phyloP scores from a whole-genome alignment of 345 rosid genomes.

The Hibiscus syriacus region DNA sequence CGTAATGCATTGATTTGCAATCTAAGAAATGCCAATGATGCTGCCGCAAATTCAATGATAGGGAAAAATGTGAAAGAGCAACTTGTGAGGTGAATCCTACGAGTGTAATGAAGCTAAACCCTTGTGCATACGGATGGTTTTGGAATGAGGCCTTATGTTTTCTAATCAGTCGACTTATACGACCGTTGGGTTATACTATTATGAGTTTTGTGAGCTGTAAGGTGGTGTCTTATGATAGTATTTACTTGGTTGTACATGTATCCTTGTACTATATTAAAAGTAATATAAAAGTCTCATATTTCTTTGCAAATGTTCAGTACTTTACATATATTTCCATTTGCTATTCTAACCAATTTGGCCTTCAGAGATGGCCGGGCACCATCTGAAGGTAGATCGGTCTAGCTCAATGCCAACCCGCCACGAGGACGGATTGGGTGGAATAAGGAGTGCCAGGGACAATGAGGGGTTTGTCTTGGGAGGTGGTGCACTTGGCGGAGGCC shows the following conservation, averaged over 20 bases:
- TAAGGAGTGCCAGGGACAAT: too few species aligned
- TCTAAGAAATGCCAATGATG: conserved; percentile 39
- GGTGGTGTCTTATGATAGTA: not conserved
- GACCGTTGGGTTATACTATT: not conserved
- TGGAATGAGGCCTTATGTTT: not conserved
- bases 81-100: conserved; percentile 17
- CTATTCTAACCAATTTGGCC: too few species aligned
- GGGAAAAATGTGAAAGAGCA: conserved; percentile 28
- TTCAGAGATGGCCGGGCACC: too few species aligned
- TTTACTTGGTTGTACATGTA: not conserved
- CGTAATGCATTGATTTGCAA: conserved; percentile 83
- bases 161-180: not conserved
- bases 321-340: too few species aligned
- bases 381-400: too few species aligned
- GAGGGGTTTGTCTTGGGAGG: too few species aligned
- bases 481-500: too few species aligned
- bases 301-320: not conserved
- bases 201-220: not conserved
- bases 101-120: conserved; percentile 4
- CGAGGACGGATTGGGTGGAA: too few species aligned
- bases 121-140: not conserved
- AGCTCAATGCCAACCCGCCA: too few species aligned
- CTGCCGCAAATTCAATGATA: conserved; percentile 18
- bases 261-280: not conserved
- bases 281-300: not conserved